Percentiles rank a stretch among this genome's conserved stretches.
Evolutionary conservation across 2,329 filamentous ascomycete genomes (phyloP).

Genomic region (Paracoccidioides lutzii): DNA sequence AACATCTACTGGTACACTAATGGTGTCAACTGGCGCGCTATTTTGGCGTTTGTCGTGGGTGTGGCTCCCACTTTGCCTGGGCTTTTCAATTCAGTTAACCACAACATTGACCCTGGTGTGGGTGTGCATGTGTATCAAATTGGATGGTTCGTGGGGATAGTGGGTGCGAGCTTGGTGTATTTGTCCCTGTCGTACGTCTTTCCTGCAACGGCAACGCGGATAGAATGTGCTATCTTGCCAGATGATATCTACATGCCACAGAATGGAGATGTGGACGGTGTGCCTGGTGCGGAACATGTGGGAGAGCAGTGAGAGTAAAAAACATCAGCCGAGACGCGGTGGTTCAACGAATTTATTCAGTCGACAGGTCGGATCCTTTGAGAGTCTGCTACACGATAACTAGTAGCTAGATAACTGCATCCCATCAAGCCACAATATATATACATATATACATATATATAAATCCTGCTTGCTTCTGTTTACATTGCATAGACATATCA

Average conservation of each 20-base stretch:
- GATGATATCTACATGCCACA: conserved; percentile 25
- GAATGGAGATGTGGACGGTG: background rate
- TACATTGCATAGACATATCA: no score
- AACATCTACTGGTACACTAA: conserved; percentile 40
- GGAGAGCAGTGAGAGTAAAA: background rate
- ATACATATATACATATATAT: no score
- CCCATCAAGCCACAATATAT: no score
- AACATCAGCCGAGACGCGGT: background rate
- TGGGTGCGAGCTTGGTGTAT: conserved; percentile 44
- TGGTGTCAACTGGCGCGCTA: conserved; percentile 48
- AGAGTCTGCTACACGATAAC: background rate
- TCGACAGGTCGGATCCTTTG: background rate
- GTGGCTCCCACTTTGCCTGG: conserved; percentile 47
- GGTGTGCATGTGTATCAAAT: conserved; percentile 50
- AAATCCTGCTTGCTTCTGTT: no score
- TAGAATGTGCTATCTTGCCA: conserved; percentile 27
- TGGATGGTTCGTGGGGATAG: conserved; percentile 54
- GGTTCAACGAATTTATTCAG: background rate
- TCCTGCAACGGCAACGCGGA: conserved; percentile 38
- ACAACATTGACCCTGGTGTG: conserved; percentile 24
- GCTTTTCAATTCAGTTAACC: conserved; percentile 34
- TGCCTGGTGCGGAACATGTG: background rate
- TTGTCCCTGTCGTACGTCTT: conserved; percentile 36
- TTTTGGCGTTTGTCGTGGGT: conserved; percentile 44
- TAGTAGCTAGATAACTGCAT: background rate